Conservation (phyloP, 1,139 yeast genomes). For the Taphrina communis region DNA sequence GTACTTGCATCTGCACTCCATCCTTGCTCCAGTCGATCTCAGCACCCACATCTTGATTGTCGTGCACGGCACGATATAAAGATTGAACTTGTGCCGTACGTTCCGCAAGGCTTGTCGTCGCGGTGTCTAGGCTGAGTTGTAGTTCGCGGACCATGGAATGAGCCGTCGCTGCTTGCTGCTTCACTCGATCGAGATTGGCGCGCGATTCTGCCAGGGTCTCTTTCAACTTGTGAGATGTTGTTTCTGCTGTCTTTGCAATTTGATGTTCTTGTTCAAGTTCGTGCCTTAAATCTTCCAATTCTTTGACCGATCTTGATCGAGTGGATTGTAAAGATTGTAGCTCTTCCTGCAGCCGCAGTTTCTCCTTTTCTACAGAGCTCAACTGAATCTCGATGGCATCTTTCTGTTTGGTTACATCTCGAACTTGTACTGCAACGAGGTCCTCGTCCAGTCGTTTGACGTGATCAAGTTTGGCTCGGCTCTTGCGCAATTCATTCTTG, state of each 20-base stretch:
- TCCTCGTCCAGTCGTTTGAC: conserved; percentile 27
- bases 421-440: conserved; percentile 34
- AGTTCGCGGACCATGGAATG: conserved; percentile 17
- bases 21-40: conserved; percentile 16
- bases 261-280: conserved; percentile 37
- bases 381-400: conserved; percentile 19
- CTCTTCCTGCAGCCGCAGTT: conserved; percentile 3
- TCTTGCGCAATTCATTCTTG: conserved; percentile 16
- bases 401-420: conserved; percentile 26
- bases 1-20: conserved; percentile 6
- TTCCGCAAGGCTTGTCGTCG: conserved; percentile 19
- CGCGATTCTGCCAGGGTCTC: conserved; percentile 19
- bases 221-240: conserved; percentile 7
- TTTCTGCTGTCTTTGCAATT: conserved; percentile 29
- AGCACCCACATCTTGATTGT: background rate
- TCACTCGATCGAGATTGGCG: conserved; percentile 30
- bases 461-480: conserved; percentile 26
- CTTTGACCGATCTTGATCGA: conserved; percentile 24
- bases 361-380: conserved; percentile 2
- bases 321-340: background rate
- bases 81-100: conserved; percentile 28
- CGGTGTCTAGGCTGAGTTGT: conserved; percentile 17
- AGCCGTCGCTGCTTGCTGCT: conserved; percentile 26
- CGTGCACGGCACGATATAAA: conserved; percentile 22
- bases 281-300: conserved; percentile 30